Conservation (phyloP, 2,329 filamentous ascomycete genomes). For the Monosporascus sp. region DNA sequence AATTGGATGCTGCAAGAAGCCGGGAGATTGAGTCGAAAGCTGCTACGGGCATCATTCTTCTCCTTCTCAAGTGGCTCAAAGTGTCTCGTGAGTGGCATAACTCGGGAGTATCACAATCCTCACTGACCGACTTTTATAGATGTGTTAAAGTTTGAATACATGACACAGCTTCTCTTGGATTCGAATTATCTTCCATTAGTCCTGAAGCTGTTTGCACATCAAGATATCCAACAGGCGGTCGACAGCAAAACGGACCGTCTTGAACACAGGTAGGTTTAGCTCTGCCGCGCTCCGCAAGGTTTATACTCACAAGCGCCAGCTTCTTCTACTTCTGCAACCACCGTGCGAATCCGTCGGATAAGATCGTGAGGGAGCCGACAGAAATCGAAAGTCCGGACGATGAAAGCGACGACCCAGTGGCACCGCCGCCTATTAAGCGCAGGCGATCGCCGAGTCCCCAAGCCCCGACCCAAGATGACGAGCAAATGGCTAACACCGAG, state of each 20-base stretch:
- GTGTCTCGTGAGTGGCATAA: conserved; percentile 68
- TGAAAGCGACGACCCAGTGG: conserved; percentile 70
- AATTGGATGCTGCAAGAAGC: conserved; percentile 73
- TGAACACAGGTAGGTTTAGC: conserved; percentile 64
- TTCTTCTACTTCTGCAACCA: conserved; percentile 87
- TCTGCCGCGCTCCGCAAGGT: neutral
- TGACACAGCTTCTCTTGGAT: conserved; percentile 88
- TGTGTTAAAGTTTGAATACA: conserved; percentile 90
- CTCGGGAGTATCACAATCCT: neutral
- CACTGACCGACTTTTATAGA: conserved; percentile 46
- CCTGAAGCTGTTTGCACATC: conserved; percentile 87
- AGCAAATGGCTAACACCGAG: conserved; percentile 25
- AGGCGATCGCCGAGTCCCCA: conserved; percentile 38
- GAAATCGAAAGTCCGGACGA: conserved; percentile 34
- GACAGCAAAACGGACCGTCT: conserved; percentile 79
- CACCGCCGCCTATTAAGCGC: conserved; percentile 74
- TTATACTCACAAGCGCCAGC: conserved; percentile 37
- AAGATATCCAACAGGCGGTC: conserved; percentile 86
- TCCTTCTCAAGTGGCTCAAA: conserved; percentile 96
- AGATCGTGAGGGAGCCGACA: conserved; percentile 18
- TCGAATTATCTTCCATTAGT: conserved; percentile 92
- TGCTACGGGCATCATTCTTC: conserved; percentile 78
- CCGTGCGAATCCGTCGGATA: conserved; percentile 24
- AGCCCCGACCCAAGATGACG: conserved; percentile 19
- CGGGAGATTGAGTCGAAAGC: conserved; percentile 89